A percentile compares a stretch with the other conserved stretches of the same genome.
Conservation (phyloP, 768 basidiomycete species). For the Basidioascus undulatus region DNA sequence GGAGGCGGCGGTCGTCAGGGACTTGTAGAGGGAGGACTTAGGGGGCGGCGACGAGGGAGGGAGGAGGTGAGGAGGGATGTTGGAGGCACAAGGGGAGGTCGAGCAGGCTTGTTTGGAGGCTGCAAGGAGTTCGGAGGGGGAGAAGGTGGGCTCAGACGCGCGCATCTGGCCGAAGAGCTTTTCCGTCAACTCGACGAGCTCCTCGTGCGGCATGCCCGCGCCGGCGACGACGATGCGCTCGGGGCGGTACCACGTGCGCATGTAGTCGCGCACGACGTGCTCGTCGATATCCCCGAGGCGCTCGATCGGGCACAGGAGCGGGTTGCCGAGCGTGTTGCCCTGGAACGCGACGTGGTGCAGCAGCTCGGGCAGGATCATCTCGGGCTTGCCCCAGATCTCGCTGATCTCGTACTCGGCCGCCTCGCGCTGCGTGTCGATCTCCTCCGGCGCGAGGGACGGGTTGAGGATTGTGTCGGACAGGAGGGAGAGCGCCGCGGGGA, state of each 20-base stretch:
- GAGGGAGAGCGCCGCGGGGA: constrained; percentile 57
- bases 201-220: constrained; percentile 70
- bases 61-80: constrained; percentile 34
- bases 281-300: constrained; percentile 44
- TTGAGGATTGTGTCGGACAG: constrained; percentile 76
- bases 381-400: constrained; percentile 68
- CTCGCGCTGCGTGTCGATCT: constrained; percentile 58
- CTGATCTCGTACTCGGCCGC: constrained; percentile 77
- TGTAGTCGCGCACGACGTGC: constrained; percentile 33
- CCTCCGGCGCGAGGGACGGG: constrained; percentile 47
- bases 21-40: constrained; percentile 27
- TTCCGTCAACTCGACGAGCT: constrained; percentile 63
- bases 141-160: constrained; percentile 4
- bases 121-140: too few species aligned
- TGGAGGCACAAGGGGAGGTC: constrained; percentile 18
- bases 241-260: constrained; percentile 67
- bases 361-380: constrained; percentile 76
- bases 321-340: constrained; percentile 59
- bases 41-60: constrained; percentile 23
- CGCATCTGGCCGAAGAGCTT: constrained; percentile 54
- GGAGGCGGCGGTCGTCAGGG: constrained; percentile 16
- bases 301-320: constrained; percentile 66
- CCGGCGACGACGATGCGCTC: constrained; percentile 91
- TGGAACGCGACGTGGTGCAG: constrained; percentile 69
- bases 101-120: too few species aligned